Conservation (phyloP, 768 basidiomycete species). For the Lentinus tigrinus region DNA sequence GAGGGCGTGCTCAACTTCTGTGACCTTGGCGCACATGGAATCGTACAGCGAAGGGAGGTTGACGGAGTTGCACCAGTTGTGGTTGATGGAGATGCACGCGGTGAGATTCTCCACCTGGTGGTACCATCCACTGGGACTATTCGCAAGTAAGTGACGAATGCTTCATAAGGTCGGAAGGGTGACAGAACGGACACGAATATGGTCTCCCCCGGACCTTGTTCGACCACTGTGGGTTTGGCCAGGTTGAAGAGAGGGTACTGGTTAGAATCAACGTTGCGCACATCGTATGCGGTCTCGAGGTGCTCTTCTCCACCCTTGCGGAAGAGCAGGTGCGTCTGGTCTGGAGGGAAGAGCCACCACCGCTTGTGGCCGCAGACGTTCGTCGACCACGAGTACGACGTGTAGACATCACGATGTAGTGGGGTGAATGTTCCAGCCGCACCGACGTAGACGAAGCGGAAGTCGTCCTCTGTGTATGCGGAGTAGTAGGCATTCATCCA, state of each 20-base stretch:
- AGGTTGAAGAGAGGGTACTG: slow-evolving; percentile 17
- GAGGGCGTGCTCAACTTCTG: slow-evolving; percentile 28
- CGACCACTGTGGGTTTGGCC: slow-evolving; percentile 21
- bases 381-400: slow-evolving; percentile 32
- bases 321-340: slow-evolving; percentile 22
- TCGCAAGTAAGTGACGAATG: background rate
- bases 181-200: slow-evolving; percentile 27
- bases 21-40: slow-evolving; percentile 29
- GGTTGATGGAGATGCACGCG: slow-evolving; percentile 31
- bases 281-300: slow-evolving; percentile 22
- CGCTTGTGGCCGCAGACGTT: slow-evolving; percentile 28
- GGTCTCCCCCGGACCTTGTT: slow-evolving; percentile 27
- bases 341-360: slow-evolving; percentile 31
- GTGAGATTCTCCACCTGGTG: slow-evolving; percentile 32
- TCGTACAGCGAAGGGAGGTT: slow-evolving; percentile 27
- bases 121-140: slow-evolving; percentile 30
- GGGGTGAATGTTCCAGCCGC: slow-evolving; percentile 28
- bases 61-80: slow-evolving; percentile 33
- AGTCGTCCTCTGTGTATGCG: slow-evolving; percentile 27
- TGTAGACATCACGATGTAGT: slow-evolving; percentile 30
- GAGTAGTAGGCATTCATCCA: slow-evolving; percentile 32
- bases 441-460: slow-evolving; percentile 31
- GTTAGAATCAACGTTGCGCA: slow-evolving; percentile 17
- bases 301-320: slow-evolving; percentile 18
- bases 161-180: background rate